Base-by-base conservation (phyloP, 768 basidiomycete species). In the Hortiboletus campestris region DNA sequence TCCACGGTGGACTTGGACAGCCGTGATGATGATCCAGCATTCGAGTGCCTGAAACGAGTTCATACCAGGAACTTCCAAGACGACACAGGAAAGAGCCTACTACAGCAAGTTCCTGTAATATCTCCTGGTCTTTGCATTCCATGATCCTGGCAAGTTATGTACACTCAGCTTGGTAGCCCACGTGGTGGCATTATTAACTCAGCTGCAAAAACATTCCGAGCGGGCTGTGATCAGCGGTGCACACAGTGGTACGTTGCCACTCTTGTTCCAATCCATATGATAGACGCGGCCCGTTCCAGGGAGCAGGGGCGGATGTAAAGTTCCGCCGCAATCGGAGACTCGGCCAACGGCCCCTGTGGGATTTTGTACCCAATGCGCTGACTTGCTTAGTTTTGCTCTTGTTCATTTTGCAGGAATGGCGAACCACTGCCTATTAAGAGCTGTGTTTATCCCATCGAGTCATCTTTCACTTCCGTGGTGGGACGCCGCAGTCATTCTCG, bases 381-480 rank as follows among this genome's bases (percentile, higher is more conserved):
- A 62, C 46, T 25, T 25, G 39, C 44, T 32, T 32, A 32, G 28
- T n/a, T 52, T 56, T 40, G 31, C 53, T 32, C 51, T 41, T n/a
- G 28, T 65, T 65, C 57, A 64, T 66, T 63, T 65, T 42, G 64
- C 65, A 58, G 67, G 54, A 62, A 62, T 53, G 59, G 64, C 40
- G 42, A 56, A 12, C 50, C 55, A 58, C 49, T 62, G 60, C 56
- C 67, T 38, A 57, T 54, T 49, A 45, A 51, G 48, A 71, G 67
- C 59, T 20, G 61, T 64, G 67, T 42, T 38, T 22, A 20, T 42
- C 36, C 48, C 29, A 31, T 47, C 46, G 53, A 58, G 54, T 56
- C 51, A 50, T 46, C 28, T 36, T 53, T 62, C 49, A 62, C 54
- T 62, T 65, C 60, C 67, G 54, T 50, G 48, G 29, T 58, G 39